Evolutionary conservation across 352 stramenopile genomes (phyloP).

Genomic region (Blastocystis sp.): DNA sequence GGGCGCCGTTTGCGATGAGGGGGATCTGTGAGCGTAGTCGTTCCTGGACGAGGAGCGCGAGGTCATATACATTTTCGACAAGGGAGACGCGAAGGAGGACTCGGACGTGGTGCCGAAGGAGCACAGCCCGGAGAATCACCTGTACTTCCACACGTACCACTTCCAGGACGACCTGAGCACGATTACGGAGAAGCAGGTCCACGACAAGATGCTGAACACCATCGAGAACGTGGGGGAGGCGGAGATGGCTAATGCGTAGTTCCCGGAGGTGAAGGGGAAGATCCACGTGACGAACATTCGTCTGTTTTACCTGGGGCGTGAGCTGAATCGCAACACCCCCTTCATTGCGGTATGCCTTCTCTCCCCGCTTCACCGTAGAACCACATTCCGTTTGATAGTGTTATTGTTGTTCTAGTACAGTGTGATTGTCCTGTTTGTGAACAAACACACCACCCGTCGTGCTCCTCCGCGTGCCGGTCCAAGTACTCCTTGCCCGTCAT

Average conservation of each 20-base stretch:
- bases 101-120: constrained; percentile 4
- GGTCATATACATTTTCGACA: constrained; percentile 4
- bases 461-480: not conserved
- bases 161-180: constrained; percentile 38
- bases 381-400: constrained; percentile 54
- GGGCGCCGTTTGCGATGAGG: constrained; percentile 12
- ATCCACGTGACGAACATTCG: constrained; percentile 8
- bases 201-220: constrained; percentile 9
- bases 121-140: constrained; percentile 57
- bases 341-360: not conserved
- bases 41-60: constrained; percentile 32
- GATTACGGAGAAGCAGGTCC: constrained; percentile 29
- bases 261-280: constrained; percentile 50
- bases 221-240: constrained; percentile 33
- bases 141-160: constrained; percentile 53
- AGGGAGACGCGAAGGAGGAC: not conserved
- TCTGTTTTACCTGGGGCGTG: constrained; percentile 42
- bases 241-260: not conserved
- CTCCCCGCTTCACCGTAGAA: not conserved
- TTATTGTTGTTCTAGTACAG: constrained; percentile 53
- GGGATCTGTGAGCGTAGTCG: constrained; percentile 47
- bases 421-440: not conserved
- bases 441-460: not conserved
- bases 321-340: constrained; percentile 32
- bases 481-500: constrained; percentile 62